phyloP scores from a whole-genome alignment of 164 flowering plant species.

The Malania oleifera region DNA sequence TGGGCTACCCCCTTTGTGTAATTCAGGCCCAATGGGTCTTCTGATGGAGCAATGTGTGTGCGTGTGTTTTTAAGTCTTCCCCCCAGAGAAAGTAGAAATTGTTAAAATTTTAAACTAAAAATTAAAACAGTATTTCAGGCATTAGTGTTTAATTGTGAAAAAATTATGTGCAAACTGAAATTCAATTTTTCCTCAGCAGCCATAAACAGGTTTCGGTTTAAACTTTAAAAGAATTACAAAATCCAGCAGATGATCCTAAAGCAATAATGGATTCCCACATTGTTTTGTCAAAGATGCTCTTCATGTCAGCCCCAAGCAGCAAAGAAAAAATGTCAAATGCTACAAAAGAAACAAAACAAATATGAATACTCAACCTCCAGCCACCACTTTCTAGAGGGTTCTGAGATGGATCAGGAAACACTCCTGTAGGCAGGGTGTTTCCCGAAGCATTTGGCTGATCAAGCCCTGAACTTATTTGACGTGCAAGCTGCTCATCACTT shows the following conservation, averaged over 20 bases:
- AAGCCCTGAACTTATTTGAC: conserved; percentile 53
- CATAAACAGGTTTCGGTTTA: background rate
- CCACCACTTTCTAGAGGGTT: conserved; percentile 44
- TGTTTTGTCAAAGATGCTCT: background rate
- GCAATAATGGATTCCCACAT: background rate
- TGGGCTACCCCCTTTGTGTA: no score
- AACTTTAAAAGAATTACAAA: no score
- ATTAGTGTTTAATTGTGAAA: background rate
- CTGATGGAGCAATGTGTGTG: no score
- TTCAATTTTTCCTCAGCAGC: background rate
- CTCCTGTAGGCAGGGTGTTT: conserved; percentile 40
- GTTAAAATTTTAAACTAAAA: no score
- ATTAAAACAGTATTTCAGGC: background rate
- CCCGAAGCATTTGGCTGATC: conserved; percentile 43
- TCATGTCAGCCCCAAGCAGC: background rate
- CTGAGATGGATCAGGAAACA: conserved; percentile 51
- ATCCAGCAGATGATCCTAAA: background rate
- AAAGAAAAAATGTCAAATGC: background rate
- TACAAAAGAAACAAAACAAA: background rate
- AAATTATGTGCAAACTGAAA: background rate
- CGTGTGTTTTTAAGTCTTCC: no score
- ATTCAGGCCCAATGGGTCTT: no score
- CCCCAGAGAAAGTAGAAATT: no score
- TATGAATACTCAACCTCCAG: conserved; percentile 56
- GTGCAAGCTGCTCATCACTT: conserved; percentile 78